A percentile compares a stretch with the other conserved stretches of the same genome.
Conservation (phyloP, 2,329 filamentous ascomycete genomes). For the Aspergillus sclerotialis region DNA sequence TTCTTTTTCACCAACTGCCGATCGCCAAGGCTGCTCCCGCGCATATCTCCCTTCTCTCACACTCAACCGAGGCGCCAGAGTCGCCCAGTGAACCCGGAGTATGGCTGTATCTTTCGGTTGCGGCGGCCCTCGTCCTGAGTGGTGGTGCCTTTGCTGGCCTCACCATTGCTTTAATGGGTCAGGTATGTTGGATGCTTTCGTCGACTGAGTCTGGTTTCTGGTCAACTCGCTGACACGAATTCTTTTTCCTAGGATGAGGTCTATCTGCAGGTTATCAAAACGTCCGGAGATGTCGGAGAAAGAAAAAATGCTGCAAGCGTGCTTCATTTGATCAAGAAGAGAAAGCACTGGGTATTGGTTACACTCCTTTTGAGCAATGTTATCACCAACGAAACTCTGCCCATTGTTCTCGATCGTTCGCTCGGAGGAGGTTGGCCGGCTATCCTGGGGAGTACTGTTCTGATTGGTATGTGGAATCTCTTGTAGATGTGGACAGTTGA, state of each 20-base stretch:
- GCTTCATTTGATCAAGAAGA: slow-evolving; percentile 68
- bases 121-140: slow-evolving; percentile 71
- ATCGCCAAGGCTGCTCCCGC: slow-evolving; percentile 32
- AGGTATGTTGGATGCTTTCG: slow-evolving; percentile 28
- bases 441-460: slow-evolving; percentile 81
- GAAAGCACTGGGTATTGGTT: slow-evolving; percentile 97
- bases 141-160: slow-evolving; percentile 92
- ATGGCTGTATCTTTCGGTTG: slow-evolving; percentile 75
- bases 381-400: slow-evolving; percentile 93
- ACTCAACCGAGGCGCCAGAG: slow-evolving; percentile 37
- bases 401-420: slow-evolving; percentile 89
- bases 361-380: slow-evolving; percentile 92
- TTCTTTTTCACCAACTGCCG: slow-evolving; percentile 32
- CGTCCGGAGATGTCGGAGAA: slow-evolving; percentile 77
- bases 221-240: not conserved
- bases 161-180: slow-evolving; percentile 62
- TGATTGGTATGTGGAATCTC: slow-evolving; percentile 65
- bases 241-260: slow-evolving; percentile 67
- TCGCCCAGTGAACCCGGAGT: slow-evolving; percentile 57
- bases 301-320: slow-evolving; percentile 79
- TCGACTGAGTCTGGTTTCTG: not conserved
- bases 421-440: slow-evolving; percentile 92
- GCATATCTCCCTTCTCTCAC: slow-evolving; percentile 10
- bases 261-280: slow-evolving; percentile 89
- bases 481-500: no score